Evolutionary conservation across 345 rosid genomes (phyloP).

Genomic region (Lagerstroemia speciosa): DNA sequence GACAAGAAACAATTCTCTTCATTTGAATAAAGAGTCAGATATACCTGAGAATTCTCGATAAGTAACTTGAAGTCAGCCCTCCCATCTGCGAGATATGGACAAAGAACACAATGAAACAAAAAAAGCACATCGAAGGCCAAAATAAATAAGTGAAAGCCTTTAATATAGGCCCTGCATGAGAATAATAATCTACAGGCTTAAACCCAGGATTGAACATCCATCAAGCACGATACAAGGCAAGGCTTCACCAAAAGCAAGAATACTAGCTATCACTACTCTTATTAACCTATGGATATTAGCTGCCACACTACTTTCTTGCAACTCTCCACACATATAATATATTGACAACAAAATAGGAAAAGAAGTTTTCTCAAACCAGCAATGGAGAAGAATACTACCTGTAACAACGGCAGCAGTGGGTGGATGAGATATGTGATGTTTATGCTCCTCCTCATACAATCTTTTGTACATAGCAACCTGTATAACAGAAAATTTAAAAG

Average conservation of each 20-base stretch:
- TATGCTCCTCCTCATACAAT: constrained; percentile 87
- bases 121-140: not conserved
- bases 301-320: no score
- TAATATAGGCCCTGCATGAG: not conserved
- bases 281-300: not conserved
- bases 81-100: constrained; percentile 20
- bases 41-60: constrained; percentile 84
- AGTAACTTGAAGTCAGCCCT: constrained; percentile 52
- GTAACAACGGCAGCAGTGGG: constrained; percentile 30
- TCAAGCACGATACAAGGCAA: not conserved
- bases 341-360: not conserved
- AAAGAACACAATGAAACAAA: no score
- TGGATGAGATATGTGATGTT: constrained; percentile 38
- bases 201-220: not conserved
- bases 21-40: not conserved
- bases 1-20: not conserved
- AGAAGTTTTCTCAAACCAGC: not conserved
- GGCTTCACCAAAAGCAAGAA: not conserved
- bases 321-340: not conserved
- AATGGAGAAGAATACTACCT: constrained; percentile 35
- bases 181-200: not conserved
- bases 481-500: not conserved
- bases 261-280: not conserved
- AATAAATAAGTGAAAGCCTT: not conserved
- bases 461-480: constrained; percentile 94